Base-by-base conservation (phyloP, 129 eudicot species). In the Centella asiatica region DNA sequence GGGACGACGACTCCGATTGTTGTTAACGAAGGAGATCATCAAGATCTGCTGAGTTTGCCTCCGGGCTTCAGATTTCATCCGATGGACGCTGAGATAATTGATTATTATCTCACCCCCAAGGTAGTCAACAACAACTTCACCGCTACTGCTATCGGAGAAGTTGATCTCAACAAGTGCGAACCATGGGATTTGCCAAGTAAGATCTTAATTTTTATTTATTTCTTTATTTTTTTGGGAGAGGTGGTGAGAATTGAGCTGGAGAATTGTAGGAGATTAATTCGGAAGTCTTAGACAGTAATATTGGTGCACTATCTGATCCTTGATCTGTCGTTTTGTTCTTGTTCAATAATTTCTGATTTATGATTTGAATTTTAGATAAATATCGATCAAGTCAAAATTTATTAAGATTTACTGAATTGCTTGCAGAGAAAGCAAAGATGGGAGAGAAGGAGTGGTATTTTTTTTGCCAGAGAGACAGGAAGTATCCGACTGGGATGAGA, bases 401-500 rank as follows among this genome's bases (percentile, higher is more conserved):
- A n/a, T n/a, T n/a, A n/a, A n/a, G n/a, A n/a, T n/a, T n/a, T n/a
- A n/a, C n/a, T n/a, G n/a, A 55, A 47, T 44, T 58, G 25, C 36
- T 18, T 78, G 81, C 78, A 88, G 96, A 80, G 68, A 81, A 81
- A 83, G 93, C 96, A 27, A 88, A 88, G 77, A 81, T 84, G 89
- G 96, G 93, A 32, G 89, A 88, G 64, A 88, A 88, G 52, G 96
- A 88, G 61, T 81, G 88, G 86, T 88, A 49, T 77, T 88, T 88
- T 69, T 88, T 84, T 57, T 84, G 80, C 74, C 93, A 84, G 60
- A 67, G 93, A 77, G 96, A 88, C 66, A 37, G 96, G 29, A 88
- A 88, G 72, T 88, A 88, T 57, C 96, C 96, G 25, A 88, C 96
- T 0, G 96, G 96, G 45, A 88, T 84, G 96, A 74, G 96, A 75